Conservation (phyloP, 768 basidiomycete species). For the Heimioporus sp. region DNA sequence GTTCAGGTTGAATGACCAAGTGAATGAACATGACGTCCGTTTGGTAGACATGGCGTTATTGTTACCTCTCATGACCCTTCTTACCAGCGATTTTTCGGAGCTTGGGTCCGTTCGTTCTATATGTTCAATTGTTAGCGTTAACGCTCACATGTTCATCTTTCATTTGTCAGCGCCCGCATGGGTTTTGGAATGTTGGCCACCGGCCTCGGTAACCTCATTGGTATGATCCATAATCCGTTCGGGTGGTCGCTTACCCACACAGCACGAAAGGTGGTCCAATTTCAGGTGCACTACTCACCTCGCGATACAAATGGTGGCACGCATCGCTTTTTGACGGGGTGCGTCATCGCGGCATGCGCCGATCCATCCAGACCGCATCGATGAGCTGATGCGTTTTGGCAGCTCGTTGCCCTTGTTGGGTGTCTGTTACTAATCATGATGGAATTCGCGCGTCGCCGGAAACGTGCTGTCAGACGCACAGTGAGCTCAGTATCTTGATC, state of each 20-base stretch:
- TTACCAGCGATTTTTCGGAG: conserved; percentile 46
- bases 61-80: conserved; percentile 41
- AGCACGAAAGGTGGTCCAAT: conserved; percentile 46
- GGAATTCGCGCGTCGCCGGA: background rate
- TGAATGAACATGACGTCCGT: background rate
- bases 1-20: too few species aligned
- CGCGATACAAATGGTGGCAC: conserved; percentile 54
- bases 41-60: conserved; percentile 36
- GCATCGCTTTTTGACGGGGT: conserved; percentile 51
- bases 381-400: background rate
- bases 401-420: background rate
- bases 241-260: background rate
- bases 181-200: conserved; percentile 13
- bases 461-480: too few species aligned
- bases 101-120: conserved; percentile 39
- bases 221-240: conserved; percentile 9
- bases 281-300: conserved; percentile 52
- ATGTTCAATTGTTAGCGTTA: background rate
- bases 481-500: too few species aligned
- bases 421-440: background rate
- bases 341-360: background rate
- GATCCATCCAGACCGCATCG: too few species aligned
- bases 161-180: conserved; percentile 25
- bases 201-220: conserved; percentile 20
- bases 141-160: background rate